Conservation (phyloP, 1,139 yeast species). For the Hansenula sp. region DNA sequence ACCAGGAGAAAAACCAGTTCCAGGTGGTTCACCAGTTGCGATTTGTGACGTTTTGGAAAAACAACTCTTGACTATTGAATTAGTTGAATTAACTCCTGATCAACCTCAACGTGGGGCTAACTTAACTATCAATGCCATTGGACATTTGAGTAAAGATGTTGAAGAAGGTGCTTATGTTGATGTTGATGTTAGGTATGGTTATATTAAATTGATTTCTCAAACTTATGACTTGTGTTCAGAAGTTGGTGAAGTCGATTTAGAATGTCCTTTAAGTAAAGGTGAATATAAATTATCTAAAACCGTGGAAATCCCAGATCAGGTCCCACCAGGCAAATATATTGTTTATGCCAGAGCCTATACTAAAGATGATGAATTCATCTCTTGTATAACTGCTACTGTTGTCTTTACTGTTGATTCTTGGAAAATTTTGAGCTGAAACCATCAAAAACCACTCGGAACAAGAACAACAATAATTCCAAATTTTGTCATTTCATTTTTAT, state of each 20-base stretch:
- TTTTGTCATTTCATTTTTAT: not conserved
- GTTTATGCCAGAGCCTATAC: constrained; percentile 90
- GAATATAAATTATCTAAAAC: constrained; percentile 57
- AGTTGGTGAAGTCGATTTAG: constrained; percentile 72
- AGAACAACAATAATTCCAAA: too few species aligned
- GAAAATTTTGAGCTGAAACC: constrained; percentile 19
- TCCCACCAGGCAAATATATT: constrained; percentile 90
- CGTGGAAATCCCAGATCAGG: constrained; percentile 86
- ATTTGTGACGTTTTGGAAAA: constrained; percentile 64
- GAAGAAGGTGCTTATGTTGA: constrained; percentile 90
- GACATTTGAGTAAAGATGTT: constrained; percentile 51
- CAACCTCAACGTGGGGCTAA: constrained; percentile 85
- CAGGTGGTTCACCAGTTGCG: constrained; percentile 84
- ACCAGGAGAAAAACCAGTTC: constrained; percentile 59
- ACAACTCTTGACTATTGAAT: constrained; percentile 61
- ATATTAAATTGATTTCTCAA: constrained; percentile 79
- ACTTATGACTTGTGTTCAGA: constrained; percentile 91
- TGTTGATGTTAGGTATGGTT: constrained; percentile 89
- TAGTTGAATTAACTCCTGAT: constrained; percentile 67
- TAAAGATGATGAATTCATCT: constrained; percentile 69
- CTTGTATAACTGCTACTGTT: constrained; percentile 82
- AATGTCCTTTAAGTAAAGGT: constrained; percentile 79
- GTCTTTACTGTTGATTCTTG: constrained; percentile 44
- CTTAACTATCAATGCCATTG: constrained; percentile 74
- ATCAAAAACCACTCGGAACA: too few species aligned